These are phyloP conservation scores for Dissophora globulifera DNA, from an alignment of 192 early-diverging fungal genomes.

Conservation along the genomic window DNA sequence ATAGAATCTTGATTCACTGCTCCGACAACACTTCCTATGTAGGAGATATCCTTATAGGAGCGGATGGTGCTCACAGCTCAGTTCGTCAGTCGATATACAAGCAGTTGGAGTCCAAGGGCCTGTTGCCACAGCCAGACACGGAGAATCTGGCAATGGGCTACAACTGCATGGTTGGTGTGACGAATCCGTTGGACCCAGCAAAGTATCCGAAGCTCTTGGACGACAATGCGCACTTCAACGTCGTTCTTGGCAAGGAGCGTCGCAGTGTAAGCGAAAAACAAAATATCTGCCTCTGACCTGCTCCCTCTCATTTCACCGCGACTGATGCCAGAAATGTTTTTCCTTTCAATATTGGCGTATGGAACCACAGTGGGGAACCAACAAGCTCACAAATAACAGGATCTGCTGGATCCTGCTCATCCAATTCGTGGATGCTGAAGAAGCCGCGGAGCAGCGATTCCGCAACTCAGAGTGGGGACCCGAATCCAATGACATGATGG, in stretches of 20 bases:
- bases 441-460: slow-evolving; percentile 16
- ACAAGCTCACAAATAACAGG: slow-evolving; percentile 11
- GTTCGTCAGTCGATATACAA: slow-evolving; percentile 33
- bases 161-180: slow-evolving; percentile 27
- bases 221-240: slow-evolving; percentile 3
- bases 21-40: slow-evolving; percentile 20
- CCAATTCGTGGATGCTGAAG: slow-evolving; percentile 15
- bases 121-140: slow-evolving; percentile 10
- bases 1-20: slow-evolving; percentile 24
- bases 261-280: slow-evolving; percentile 2
- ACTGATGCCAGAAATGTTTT: neutral
- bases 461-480: slow-evolving; percentile 33
- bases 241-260: slow-evolving; percentile 3
- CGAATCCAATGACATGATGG: slow-evolving; percentile 20
- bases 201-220: slow-evolving; percentile 27
- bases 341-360: neutral
- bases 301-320: neutral
- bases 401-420: slow-evolving; percentile 36
- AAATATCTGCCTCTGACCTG: neutral
- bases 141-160: slow-evolving; percentile 21
- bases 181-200: slow-evolving; percentile 15
- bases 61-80: slow-evolving; percentile 31
- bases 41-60: slow-evolving; percentile 32
- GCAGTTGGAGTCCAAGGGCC: neutral
- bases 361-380: slow-evolving; percentile 23